Conservation (phyloP, 2,329 filamentous ascomycete species). For the Hymenotorrendiella dingleyae region DNA sequence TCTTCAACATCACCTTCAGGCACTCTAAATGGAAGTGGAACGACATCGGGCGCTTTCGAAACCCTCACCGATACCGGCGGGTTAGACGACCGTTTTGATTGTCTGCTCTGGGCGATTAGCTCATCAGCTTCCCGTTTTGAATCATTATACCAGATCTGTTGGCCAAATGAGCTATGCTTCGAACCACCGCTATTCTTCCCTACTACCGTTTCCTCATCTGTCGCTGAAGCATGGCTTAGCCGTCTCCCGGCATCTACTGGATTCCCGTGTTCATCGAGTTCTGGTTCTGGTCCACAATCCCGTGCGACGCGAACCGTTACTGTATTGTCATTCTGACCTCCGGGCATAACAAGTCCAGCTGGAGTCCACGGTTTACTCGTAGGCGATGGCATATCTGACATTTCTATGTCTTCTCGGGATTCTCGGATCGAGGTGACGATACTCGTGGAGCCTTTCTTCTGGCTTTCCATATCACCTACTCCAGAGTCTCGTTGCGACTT, state of each 20-base stretch:
- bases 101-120: constrained; percentile 23
- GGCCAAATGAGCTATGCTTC: constrained; percentile 30
- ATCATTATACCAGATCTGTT: no score
- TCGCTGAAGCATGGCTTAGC: constrained; percentile 32
- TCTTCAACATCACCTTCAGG: constrained; percentile 42
- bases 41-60: constrained; percentile 41
- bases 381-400: constrained; percentile 40
- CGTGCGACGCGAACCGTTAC: constrained; percentile 21
- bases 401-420: constrained; percentile 46
- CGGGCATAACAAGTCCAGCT: constrained; percentile 38
- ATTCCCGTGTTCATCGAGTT: constrained; percentile 30
- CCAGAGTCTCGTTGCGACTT: constrained; percentile 26
- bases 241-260: constrained; percentile 50
- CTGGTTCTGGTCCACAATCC: constrained; percentile 15
- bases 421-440: constrained; percentile 27
- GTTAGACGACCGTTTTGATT: constrained; percentile 23
- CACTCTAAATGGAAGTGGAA: constrained; percentile 61
- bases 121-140: constrained; percentile 29
- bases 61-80: constrained; percentile 33
- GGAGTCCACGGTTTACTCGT: constrained; percentile 29
- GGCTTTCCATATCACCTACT: constrained; percentile 38
- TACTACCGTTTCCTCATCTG: constrained; percentile 30
- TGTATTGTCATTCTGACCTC: constrained; percentile 32
- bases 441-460: constrained; percentile 34
- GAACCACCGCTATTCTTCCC: no score